A percentile compares a stretch with the other conserved stretches of the same genome.
Conservation (phyloP, 2,329 filamentous ascomycete genomes). For the Penicillium sp. region DNA sequence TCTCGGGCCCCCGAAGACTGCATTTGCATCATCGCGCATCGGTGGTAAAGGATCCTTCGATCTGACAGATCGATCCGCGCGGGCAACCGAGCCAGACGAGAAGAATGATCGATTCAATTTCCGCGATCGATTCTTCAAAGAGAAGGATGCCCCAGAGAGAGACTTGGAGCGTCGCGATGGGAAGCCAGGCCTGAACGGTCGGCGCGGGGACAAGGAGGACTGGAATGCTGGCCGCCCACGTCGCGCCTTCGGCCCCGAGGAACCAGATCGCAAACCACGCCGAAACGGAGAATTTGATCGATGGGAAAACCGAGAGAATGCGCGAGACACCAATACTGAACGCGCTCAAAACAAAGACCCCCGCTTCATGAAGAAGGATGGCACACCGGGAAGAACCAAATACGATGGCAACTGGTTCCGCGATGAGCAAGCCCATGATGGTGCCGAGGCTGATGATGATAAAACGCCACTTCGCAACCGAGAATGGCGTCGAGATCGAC, state of each 20-base stretch:
- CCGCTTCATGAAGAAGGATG: conserved; percentile 61
- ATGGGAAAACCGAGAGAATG: conserved; percentile 48
- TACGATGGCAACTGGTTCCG: conserved; percentile 75
- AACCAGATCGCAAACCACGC: conserved; percentile 40
- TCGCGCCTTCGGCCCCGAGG: conserved; percentile 43
- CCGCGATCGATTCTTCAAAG: conserved; percentile 49
- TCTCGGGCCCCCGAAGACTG: conserved; percentile 78
- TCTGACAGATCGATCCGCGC: conserved; percentile 43
- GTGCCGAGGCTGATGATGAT: conserved; percentile 43
- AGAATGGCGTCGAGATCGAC: conserved; percentile 60
- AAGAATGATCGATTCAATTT: conserved; percentile 65
- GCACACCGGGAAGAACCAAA: conserved; percentile 58
- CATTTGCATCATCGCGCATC: conserved; percentile 72
- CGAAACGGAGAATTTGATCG: conserved; percentile 46
- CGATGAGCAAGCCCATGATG: conserved; percentile 49
- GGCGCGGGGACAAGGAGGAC: conserved; percentile 43
- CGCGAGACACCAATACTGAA: conserved; percentile 52
- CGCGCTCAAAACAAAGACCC: conserved; percentile 56
- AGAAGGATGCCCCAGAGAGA: conserved; percentile 35
- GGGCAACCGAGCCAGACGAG: conserved; percentile 56
- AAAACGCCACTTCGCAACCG: conserved; percentile 56
- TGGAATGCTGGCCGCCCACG: conserved; percentile 42
- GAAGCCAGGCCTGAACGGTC: conserved; percentile 33
- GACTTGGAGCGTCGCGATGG: conserved; percentile 41
- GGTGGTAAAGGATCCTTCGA: conserved; percentile 49